Conservation (phyloP, 176 grass and related monocot genomes). For the Panicum miliaceum region DNA sequence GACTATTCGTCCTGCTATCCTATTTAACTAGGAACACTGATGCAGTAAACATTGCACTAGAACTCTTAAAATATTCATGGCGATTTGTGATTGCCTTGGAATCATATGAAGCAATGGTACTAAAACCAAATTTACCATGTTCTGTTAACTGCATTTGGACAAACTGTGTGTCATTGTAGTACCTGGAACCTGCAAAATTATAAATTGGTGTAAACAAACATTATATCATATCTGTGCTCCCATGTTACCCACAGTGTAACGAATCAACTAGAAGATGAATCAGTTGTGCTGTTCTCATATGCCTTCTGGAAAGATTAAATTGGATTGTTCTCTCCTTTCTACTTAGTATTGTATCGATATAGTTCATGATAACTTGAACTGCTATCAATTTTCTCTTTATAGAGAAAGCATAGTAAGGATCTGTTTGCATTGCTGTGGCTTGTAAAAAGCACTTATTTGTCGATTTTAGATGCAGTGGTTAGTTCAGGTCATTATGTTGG, state of each 20-base stretch:
- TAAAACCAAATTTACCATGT: not conserved
- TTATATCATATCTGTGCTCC: not conserved
- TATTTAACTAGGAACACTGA: not conserved
- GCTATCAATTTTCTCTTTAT: not conserved
- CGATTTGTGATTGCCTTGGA: constrained; percentile 2
- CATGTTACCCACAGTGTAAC: not conserved
- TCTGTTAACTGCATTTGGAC: constrained; percentile 2
- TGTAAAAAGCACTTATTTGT: not conserved
- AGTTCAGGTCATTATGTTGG: not conserved
- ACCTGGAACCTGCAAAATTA: not conserved
- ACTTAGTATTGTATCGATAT: not conserved
- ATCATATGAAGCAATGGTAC: constrained; percentile 30
- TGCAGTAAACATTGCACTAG: not conserved
- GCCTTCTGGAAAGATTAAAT: not conserved
- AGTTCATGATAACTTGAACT: not conserved
- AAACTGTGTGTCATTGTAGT: not conserved
- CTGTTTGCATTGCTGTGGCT: not conserved
- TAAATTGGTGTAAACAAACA: not conserved
- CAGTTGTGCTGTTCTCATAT: constrained; percentile 26
- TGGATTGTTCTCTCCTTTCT: constrained; percentile 1
- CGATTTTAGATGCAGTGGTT: not conserved
- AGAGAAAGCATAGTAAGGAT: not conserved
- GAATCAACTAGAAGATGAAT: not conserved
- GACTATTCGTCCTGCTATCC: constrained; percentile 2
- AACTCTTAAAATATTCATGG: not conserved